Conservation (phyloP, 2,329 filamentous ascomycete genomes). For the Hymenoscyphus fraxineus region DNA sequence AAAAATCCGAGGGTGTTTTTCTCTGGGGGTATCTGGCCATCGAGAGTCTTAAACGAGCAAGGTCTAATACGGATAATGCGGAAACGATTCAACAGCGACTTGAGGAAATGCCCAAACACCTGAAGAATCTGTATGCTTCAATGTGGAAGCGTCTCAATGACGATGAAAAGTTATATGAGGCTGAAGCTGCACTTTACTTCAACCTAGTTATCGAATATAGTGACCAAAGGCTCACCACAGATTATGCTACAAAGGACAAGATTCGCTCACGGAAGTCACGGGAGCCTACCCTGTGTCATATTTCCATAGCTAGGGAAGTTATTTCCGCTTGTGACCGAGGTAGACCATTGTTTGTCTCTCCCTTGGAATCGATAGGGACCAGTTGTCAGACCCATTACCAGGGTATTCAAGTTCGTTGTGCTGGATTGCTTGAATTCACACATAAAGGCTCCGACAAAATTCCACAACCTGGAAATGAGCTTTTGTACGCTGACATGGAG, state of each 20-base stretch:
- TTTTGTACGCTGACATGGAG: neutral
- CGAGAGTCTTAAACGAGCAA: neutral
- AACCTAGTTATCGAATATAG: neutral
- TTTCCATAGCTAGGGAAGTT: neutral
- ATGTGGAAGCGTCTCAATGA: conserved; percentile 1
- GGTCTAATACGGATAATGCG: neutral
- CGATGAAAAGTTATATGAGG: neutral
- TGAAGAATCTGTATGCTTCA: neutral
- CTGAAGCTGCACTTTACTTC: neutral
- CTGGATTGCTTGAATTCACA: neutral
- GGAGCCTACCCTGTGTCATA: neutral
- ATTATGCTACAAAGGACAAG: neutral
- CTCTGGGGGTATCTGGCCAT: neutral
- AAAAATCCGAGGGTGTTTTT: neutral
- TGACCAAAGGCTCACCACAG: neutral
- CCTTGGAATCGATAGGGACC: neutral
- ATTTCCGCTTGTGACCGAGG: neutral
- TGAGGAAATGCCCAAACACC: conserved; percentile 8
- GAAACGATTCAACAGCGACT: neutral
- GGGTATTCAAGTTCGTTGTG: neutral
- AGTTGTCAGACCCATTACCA: neutral
- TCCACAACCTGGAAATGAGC: neutral
- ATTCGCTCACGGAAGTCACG: too few species aligned
- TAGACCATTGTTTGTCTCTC: neutral
- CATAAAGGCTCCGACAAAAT: neutral